Percentiles rank a stretch among this genome's conserved stretches.
Conservation (phyloP, 2,329 filamentous ascomycete genomes). For the Cladosporium sp. region DNA sequence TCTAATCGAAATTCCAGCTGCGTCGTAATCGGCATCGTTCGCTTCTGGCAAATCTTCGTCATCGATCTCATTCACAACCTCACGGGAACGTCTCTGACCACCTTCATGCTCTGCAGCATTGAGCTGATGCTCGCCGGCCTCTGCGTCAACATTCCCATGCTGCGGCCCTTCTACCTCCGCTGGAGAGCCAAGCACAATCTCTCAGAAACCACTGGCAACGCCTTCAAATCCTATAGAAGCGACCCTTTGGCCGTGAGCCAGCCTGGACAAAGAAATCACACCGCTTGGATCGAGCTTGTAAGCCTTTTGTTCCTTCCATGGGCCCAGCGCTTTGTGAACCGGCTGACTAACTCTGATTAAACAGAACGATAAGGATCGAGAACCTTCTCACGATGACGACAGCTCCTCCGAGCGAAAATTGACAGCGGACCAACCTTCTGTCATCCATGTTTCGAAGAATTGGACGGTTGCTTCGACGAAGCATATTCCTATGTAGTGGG, state of each 20-base stretch:
- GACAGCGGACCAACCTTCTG: neutral
- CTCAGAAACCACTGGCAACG: neutral
- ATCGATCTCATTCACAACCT: slow-evolving; percentile 2
- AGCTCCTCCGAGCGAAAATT: slow-evolving; percentile 4
- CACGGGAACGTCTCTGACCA: slow-evolving; percentile 7
- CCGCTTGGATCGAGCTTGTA: slow-evolving; percentile 8
- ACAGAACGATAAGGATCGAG: neutral
- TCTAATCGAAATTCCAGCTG: neutral
- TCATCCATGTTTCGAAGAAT: slow-evolving; percentile 2
- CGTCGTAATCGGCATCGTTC: slow-evolving; percentile 9
- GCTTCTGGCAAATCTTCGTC: slow-evolving; percentile 9
- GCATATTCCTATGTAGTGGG: neutral
- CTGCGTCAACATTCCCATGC: slow-evolving; percentile 6
- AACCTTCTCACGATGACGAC: neutral
- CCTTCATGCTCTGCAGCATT: slow-evolving; percentile 7
- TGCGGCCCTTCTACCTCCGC: slow-evolving; percentile 8
- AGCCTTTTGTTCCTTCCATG: neutral
- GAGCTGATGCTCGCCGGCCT: slow-evolving; percentile 8
- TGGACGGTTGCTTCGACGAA: slow-evolving; percentile 8
- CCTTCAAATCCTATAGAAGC: neutral
- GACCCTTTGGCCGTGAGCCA: neutral
- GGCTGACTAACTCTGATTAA: neutral
- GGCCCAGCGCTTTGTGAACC: too few species aligned
- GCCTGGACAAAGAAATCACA: neutral
- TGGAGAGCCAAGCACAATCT: slow-evolving; percentile 5